Base-by-base conservation (phyloP, 169 alveolate genomes). In the Toxoplasma gondii region DNA sequence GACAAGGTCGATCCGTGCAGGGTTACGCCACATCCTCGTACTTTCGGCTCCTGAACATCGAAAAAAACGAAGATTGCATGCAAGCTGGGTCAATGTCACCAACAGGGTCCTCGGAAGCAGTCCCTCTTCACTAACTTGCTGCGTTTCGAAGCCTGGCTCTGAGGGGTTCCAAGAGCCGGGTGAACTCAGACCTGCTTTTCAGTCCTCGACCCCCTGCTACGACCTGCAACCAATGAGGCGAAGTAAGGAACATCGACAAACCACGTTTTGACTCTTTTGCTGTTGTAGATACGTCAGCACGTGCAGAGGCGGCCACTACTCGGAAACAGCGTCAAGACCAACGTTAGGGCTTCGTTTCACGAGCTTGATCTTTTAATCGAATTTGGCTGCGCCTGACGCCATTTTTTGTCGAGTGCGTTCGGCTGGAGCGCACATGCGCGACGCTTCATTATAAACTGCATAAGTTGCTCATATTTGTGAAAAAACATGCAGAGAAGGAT, bases 141-240 rank as follows among this genome's bases (percentile, higher is more conserved):
- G 96, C 97, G 44, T 97, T 97, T 7, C 88, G 49, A 7, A 97
- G 92, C 45, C 93, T 96, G 31, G 91, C 95, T 31, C 98, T 97
- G 53, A 97, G 95, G 24, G 97, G 96, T 64, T 97, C 97, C 74
- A 96, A 95, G 31, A 97, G 93, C 38, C 91, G 38, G 49, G 86
- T 45, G 94, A 97, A 97, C 67, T 96, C 96, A 54, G 97, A 98
- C 53, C 94, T 92, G 83, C 92, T 95, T 78, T 96, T 95, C 92
- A 97, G 83, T n/a, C 97, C 98, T 83, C 98, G 96, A 34, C 98
- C 98, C 44, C 98, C 98, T 31, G 96, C 86, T 36, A 97, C 97
- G 86, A 96, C 96, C 95, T 82, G 64, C 49, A 38, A 19, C 45
- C 27, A 74, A 74, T 38, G 84, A 74, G 81, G 38, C 17, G 81